Conservation (phyloP, 345 rosid species). For the Melaleuca quinquenervia region DNA sequence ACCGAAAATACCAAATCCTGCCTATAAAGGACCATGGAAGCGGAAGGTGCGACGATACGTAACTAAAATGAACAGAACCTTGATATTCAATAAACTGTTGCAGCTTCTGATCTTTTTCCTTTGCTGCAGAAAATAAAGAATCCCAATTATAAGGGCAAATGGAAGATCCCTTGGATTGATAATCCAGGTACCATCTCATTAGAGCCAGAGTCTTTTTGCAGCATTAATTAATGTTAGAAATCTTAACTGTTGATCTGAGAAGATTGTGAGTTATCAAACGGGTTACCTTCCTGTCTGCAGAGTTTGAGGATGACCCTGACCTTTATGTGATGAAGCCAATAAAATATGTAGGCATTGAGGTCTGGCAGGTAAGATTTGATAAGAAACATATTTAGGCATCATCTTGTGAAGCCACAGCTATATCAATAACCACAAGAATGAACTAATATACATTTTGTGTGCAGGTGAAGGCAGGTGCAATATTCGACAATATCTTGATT, state of each 20-base stretch:
- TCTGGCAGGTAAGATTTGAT: slow-evolving; percentile 66
- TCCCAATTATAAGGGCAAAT: slow-evolving; percentile 85
- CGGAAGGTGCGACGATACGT: slow-evolving; percentile 28
- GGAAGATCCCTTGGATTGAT: slow-evolving; percentile 86
- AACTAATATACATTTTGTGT: background rate
- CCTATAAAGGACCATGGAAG: slow-evolving; percentile 76
- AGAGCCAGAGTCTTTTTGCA: background rate
- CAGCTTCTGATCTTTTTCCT: background rate
- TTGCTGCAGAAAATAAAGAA: slow-evolving; percentile 72
- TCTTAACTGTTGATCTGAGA: background rate
- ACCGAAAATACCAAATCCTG: slow-evolving; percentile 62
- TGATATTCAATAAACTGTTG: background rate
- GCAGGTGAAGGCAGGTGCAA: slow-evolving; percentile 93
- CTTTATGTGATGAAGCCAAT: slow-evolving; percentile 83
- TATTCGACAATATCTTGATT: slow-evolving; percentile 78
- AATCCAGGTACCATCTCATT: slow-evolving; percentile 59
- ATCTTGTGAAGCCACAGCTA: background rate
- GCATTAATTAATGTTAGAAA: background rate
- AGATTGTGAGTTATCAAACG: background rate
- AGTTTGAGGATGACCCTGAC: slow-evolving; percentile 97
- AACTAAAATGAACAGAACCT: background rate
- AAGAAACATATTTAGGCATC: background rate
- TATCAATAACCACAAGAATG: background rate
- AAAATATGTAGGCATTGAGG: slow-evolving; percentile 83
- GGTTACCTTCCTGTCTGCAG: slow-evolving; percentile 14